Evolutionary conservation across 106 monocot genomes (phyloP).

Genomic region (Posidonia australis): DNA sequence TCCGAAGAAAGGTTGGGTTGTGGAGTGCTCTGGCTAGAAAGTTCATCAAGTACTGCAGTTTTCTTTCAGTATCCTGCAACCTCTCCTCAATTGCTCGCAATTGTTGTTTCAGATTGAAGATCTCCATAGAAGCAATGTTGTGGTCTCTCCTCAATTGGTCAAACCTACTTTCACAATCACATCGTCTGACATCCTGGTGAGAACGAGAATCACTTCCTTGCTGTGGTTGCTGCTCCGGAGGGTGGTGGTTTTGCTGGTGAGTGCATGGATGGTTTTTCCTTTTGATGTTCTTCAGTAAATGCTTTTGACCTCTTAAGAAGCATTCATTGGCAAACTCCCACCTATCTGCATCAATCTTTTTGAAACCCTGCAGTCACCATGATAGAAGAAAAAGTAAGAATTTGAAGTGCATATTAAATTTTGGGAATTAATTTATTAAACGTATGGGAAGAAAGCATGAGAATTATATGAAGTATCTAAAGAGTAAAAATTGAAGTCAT

Average conservation of each 20-base stretch:
- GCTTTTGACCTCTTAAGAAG: slow-evolving; percentile 13
- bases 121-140: slow-evolving; percentile 1
- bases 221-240: not conserved
- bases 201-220: slow-evolving; percentile 1
- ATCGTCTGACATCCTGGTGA: slow-evolving; percentile 1
- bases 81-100: slow-evolving; percentile 9
- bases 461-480: too few species aligned
- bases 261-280: slow-evolving; percentile 1
- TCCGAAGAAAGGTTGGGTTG: slow-evolving; percentile 4
- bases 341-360: slow-evolving; percentile 12
- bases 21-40: slow-evolving; percentile 13
- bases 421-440: too few species aligned
- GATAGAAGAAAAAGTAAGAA: not conserved
- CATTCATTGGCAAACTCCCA: slow-evolving; percentile 19
- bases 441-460: too few species aligned
- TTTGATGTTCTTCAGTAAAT: slow-evolving; percentile 14
- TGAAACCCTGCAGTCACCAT: slow-evolving; percentile 6
- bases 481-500: not conserved
- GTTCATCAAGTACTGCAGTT: slow-evolving; percentile 15
- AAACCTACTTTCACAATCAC: slow-evolving; percentile 1
- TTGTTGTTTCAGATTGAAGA: slow-evolving; percentile 15
- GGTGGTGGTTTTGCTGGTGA: not conserved
- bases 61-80: slow-evolving; percentile 7
- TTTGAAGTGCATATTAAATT: too few species aligned
- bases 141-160: slow-evolving; percentile 9